Evolutionary conservation across 2,329 filamentous ascomycete species (phyloP), one percentile per base, ranked within the genome.

Genomic region (Parastagonospora avenae): DNA sequence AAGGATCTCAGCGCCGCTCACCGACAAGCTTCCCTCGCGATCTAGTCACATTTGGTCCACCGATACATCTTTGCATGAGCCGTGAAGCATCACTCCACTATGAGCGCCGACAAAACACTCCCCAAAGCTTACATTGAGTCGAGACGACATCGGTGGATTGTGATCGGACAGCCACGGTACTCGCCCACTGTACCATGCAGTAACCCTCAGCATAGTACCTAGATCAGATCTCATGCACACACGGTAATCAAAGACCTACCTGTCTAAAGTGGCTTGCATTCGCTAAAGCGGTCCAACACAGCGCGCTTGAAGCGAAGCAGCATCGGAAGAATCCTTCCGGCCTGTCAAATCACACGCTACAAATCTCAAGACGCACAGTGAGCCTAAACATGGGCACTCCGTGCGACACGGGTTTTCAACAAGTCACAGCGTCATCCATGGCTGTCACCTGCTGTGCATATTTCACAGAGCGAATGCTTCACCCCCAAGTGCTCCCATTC

Each of bases 11-110:
- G 43, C 46, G 48, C 57, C 61, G 57, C 55, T 56, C n/a, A 64
- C 53, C 46, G 42, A 58, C 58, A 63, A 55, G 54, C 62, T 46
- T 59, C 54, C 43, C 49, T 58, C 44, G 47, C 53, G 48, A 60
- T 61, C 42, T 50, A 48, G 51, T 47, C 57, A 16, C 35, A 37
- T 16, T 3, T 24, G 19, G 19, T 24, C 19, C 19, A 24, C 19
- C 19, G 19, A 24, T 24, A 24, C 19, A 24, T 24, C 19, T 3
- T 3, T 3, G 19, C 19, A 24, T 24, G 5, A 3, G 19, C 19
- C 19, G 19, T 24, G 19, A 24, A 24, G 19, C 19, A 24, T 37
- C 35, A 16, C 35, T 37, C 19, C 14, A 16, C 35, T 37, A 16
- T 14, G 38, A 4, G n/a, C 19, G 28, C 38, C 19, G 16, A 14